These are phyloP conservation scores for Nemania diffusa DNA, from an alignment of 2,329 filamentous ascomycete genomes.

Conservation along the genomic window DNA sequence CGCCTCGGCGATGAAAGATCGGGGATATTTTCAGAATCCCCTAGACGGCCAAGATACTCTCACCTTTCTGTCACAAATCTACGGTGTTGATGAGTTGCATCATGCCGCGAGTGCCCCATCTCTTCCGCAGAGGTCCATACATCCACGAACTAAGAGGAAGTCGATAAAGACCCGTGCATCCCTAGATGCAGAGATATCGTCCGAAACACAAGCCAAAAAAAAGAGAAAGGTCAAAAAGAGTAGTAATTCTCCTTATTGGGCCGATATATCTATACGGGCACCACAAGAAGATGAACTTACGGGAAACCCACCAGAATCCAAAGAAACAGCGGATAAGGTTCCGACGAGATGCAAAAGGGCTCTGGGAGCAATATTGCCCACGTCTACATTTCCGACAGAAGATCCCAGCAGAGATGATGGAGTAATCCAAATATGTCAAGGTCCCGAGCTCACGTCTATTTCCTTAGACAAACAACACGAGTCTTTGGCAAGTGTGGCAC, in stretches of 20 bases:
- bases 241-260: slow-evolving; percentile 42
- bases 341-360: not conserved
- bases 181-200: slow-evolving; percentile 1
- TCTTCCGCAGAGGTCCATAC: not conserved
- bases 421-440: not conserved
- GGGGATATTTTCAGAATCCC: slow-evolving; percentile 34
- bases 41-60: slow-evolving; percentile 46
- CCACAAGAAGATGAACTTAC: not conserved
- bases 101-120: not conserved
- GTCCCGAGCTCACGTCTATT: not conserved
- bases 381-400: not conserved
- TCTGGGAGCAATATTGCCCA: not conserved
- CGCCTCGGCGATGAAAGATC: slow-evolving; percentile 45
- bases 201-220: slow-evolving; percentile 21
- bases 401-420: not conserved
- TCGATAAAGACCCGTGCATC: not conserved
- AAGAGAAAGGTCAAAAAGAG: slow-evolving; percentile 22
- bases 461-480: not conserved
- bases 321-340: not conserved
- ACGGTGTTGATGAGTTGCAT: slow-evolving; percentile 1
- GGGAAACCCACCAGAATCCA: not conserved
- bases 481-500: not conserved
- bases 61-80: slow-evolving; percentile 40
- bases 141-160: not conserved
- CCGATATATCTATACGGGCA: not conserved